Percentiles rank a stretch among this genome's conserved stretches.
phyloP scores from a whole-genome alignment of 352 stramenopile genomes.

The Pythium monospermum region DNA sequence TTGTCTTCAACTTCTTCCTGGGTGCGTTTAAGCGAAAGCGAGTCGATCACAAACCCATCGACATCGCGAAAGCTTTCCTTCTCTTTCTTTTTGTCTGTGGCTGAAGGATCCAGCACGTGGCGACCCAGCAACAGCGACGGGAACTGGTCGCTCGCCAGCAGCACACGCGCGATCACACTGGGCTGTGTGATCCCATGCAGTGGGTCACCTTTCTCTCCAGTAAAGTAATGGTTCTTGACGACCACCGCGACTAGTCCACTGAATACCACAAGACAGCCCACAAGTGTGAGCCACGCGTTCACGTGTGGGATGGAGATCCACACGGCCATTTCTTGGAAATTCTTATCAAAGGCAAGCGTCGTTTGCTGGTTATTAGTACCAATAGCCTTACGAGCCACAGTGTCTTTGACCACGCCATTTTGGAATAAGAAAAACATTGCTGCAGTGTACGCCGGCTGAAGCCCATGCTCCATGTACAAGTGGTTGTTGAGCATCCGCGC shows the following conservation, averaged over 20 bases:
- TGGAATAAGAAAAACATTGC: conserved; percentile 3
- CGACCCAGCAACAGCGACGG: neutral
- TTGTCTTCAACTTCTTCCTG: too few species aligned
- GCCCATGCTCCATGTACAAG: conserved; percentile 3
- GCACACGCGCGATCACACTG: neutral
- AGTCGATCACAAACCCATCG: too few species aligned
- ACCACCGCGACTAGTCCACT: neutral
- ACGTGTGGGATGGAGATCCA: neutral
- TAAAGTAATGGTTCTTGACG: neutral
- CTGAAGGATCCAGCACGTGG: neutral
- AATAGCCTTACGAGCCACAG: too few species aligned
- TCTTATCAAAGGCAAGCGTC: neutral
- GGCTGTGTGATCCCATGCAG: neutral
- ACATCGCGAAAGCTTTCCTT: too few species aligned
- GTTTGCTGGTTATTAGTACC: neutral
- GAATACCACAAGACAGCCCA: neutral
- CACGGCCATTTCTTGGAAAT: neutral
- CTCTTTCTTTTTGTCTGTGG: neutral
- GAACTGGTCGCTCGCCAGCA: neutral
- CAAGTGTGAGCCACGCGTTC: neutral
- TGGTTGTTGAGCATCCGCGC: neutral
- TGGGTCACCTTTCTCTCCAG: neutral
- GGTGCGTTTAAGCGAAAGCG: too few species aligned
- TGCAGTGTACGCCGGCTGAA: conserved; percentile 1
- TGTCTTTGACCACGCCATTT: conserved; percentile 1